These are phyloP conservation scores for Ophiostoma pallidulum DNA, from an alignment of 2,329 filamentous ascomycete species.

Conservation along the genomic window DNA sequence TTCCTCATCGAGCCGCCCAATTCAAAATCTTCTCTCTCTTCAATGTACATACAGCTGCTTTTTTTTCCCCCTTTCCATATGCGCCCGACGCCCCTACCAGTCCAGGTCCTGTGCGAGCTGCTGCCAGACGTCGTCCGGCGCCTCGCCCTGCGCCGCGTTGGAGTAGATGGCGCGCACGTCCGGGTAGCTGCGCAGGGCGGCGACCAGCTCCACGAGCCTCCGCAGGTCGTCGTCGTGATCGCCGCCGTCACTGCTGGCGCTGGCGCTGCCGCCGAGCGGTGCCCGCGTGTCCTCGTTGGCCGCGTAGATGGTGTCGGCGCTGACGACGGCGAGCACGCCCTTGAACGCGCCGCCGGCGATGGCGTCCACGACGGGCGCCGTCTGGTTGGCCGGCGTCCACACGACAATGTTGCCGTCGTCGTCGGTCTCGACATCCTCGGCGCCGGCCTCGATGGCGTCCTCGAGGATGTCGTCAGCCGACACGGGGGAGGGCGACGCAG, in stretches of 20 bases:
- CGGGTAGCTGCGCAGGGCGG: conserved; percentile 53
- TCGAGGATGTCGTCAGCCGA: conserved; percentile 68
- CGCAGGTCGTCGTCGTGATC: conserved; percentile 47
- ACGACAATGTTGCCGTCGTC: conserved; percentile 64
- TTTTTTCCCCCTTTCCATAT: conserved; percentile 1
- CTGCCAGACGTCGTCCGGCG: conserved; percentile 46
- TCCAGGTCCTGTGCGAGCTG: conserved; percentile 44
- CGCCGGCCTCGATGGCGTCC: conserved; percentile 76
- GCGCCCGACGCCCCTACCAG: conserved; percentile 19
- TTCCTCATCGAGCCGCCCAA: too few relatives aligned
- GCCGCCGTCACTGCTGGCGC: too few relatives aligned
- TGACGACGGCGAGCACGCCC: conserved; percentile 58
- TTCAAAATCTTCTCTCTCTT: too few relatives aligned
- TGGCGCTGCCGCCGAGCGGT: conserved; percentile 40
- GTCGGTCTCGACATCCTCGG: conserved; percentile 55
- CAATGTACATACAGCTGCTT: not conserved
- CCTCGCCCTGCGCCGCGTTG: conserved; percentile 49
- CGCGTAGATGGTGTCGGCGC: conserved; percentile 75
- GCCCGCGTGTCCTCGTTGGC: conserved; percentile 72
- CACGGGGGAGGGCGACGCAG: conserved; percentile 17
- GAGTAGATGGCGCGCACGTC: conserved; percentile 73
- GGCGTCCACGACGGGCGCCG: conserved; percentile 52
- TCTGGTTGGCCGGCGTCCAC: conserved; percentile 57
- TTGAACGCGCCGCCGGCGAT: conserved; percentile 41
- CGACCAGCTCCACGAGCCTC: conserved; percentile 50